phyloP scores from a whole-genome alignment of 106 monocot species.

The Allium fistulosum region DNA sequence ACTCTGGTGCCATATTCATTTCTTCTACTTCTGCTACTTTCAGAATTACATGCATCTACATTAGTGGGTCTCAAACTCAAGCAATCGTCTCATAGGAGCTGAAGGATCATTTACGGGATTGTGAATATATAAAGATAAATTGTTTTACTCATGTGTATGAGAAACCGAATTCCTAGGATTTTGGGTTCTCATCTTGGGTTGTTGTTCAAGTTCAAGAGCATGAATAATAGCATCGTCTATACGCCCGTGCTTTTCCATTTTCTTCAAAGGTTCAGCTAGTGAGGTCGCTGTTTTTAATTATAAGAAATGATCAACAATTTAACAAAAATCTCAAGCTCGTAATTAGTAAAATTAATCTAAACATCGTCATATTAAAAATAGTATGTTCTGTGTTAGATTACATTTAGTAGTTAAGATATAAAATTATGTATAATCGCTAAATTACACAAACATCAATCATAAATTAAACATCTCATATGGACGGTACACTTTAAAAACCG shows the following conservation, averaged over 20 bases:
- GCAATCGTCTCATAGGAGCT: conserved; percentile 50
- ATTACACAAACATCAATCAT: too few relatives aligned
- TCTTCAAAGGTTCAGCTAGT: conserved; percentile 66
- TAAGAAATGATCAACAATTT: too few relatives aligned
- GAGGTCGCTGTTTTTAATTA: too few relatives aligned
- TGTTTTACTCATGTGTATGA: conserved; percentile 24
- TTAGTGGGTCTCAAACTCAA: conserved; percentile 10
- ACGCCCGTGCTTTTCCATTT: conserved; percentile 95
- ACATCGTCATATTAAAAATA: too few relatives aligned
- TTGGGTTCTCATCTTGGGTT: conserved; percentile 33
- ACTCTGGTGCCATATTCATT: conserved; percentile 23
- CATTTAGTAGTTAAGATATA: too few relatives aligned
- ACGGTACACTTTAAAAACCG: too few relatives aligned
- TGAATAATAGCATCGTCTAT: conserved; percentile 99
- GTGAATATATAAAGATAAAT: conserved; percentile 21
- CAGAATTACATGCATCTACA: conserved; percentile 12
- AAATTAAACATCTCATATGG: too few relatives aligned
- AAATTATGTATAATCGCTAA: too few relatives aligned
- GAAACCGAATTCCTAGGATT: conserved; percentile 22
- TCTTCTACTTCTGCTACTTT: conserved; percentile 35
- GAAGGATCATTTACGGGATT: conserved; percentile 17
- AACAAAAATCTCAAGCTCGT: too few relatives aligned
- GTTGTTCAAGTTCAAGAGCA: conserved; percentile 88
- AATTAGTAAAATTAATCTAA: too few relatives aligned
- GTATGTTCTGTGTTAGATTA: too few relatives aligned